A percentile compares a stretch with the other conserved stretches of the same genome.
These are phyloP conservation scores for Calamus simplicifolius DNA, from an alignment of 176 grass and related monocot genomes.

Conservation along the genomic window DNA sequence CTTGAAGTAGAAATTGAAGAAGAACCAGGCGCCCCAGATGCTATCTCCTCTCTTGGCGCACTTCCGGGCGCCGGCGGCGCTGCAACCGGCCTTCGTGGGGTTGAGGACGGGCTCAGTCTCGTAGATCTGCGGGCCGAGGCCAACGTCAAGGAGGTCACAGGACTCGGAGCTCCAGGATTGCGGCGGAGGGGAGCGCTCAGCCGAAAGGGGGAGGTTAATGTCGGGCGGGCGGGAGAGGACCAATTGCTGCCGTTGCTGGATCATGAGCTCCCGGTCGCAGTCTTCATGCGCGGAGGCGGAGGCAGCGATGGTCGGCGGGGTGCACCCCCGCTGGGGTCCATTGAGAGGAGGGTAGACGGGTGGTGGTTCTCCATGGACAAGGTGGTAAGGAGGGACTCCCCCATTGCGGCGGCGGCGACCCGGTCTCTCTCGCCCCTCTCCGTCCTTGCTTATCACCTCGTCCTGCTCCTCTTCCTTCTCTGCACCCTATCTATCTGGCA, in stretches of 20 bases:
- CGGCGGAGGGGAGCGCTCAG: slow-evolving; percentile 29
- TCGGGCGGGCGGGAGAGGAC: slow-evolving; percentile 38
- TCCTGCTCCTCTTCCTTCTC: not conserved
- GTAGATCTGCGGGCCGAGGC: slow-evolving; percentile 39
- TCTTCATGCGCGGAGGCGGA: not conserved
- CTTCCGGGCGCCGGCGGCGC: slow-evolving; percentile 9
- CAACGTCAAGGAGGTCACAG: slow-evolving; percentile 46
- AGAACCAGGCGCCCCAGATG: slow-evolving; percentile 23
- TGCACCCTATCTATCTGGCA: slow-evolving; percentile 7
- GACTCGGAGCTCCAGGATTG: slow-evolving; percentile 24
- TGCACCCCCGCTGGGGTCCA: slow-evolving; percentile 33
- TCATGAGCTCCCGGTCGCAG: slow-evolving; percentile 30
- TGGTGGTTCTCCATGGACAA: slow-evolving; percentile 69
- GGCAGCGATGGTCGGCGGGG: slow-evolving; percentile 11
- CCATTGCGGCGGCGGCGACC: slow-evolving; percentile 23
- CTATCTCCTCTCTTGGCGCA: slow-evolving; percentile 15
- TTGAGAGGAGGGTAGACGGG: slow-evolving; percentile 65
- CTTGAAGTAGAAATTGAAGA: slow-evolving; percentile 22
- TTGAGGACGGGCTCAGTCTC: slow-evolving; percentile 45
- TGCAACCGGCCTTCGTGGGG: slow-evolving; percentile 26
- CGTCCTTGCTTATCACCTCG: slow-evolving; percentile 20
- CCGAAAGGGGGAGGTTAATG: slow-evolving; percentile 55
- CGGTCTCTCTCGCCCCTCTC: slow-evolving; percentile 33
- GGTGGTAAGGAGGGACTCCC: slow-evolving; percentile 54
- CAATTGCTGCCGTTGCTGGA: slow-evolving; percentile 23